Percentiles rank a stretch among this genome's conserved stretches.
These are phyloP conservation scores for Xanthoconium purpureum DNA, from an alignment of 768 basidiomycete genomes.

Conservation along the genomic window DNA sequence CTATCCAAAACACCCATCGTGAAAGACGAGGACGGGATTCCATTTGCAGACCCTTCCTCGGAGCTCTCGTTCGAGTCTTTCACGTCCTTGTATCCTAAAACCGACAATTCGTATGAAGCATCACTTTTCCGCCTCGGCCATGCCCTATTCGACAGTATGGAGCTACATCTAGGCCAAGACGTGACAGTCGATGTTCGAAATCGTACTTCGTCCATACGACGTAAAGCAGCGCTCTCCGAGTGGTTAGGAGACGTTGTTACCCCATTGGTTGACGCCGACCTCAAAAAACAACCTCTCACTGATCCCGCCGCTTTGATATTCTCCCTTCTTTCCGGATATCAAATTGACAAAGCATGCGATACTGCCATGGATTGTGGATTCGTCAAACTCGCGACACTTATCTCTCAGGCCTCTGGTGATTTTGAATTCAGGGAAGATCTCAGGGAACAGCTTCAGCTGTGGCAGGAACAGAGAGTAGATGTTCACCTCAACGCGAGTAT, in stretches of 20 bases:
- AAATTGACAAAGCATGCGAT: constrained; percentile 79
- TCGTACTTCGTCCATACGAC: constrained; percentile 58
- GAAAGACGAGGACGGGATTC: constrained; percentile 65
- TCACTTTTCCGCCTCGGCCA: constrained; percentile 83
- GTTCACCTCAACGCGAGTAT: constrained; percentile 63
- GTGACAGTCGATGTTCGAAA: constrained; percentile 61
- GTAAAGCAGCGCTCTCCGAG: constrained; percentile 74
- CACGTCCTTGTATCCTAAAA: constrained; percentile 61
- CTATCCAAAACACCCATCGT: constrained; percentile 69
- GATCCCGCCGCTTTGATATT: constrained; percentile 59
- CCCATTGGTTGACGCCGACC: constrained; percentile 66
- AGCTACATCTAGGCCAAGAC: constrained; percentile 52
- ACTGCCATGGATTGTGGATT: constrained; percentile 72
- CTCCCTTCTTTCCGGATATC: constrained; percentile 79
- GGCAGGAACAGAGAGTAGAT: constrained; percentile 77
- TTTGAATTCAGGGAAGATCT: constrained; percentile 71
- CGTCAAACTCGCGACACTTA: constrained; percentile 81
- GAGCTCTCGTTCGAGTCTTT: constrained; percentile 79
- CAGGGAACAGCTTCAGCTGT: constrained; percentile 70
- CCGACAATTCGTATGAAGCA: constrained; percentile 72
- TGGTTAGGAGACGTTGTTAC: constrained; percentile 82
- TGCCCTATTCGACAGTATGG: constrained; percentile 84
- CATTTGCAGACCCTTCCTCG: constrained; percentile 62
- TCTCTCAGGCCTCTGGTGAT: constrained; percentile 85
- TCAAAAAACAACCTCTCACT: constrained; percentile 47